Percentiles rank a stretch among this genome's conserved stretches.
Conservation (phyloP, 805 yeast genomes). For the Teunomyces pallodes region DNA sequence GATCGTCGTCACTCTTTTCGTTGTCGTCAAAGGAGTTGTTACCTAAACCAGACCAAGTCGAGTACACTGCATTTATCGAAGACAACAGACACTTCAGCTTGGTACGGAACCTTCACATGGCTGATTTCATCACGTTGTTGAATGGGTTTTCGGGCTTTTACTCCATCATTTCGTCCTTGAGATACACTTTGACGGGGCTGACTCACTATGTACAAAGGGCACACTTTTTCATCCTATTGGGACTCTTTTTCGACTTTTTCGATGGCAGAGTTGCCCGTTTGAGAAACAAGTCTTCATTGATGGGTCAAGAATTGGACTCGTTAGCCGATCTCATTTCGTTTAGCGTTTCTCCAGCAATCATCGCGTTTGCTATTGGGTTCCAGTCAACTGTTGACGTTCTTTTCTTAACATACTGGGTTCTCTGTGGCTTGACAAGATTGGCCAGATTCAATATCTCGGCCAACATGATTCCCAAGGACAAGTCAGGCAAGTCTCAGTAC, state of each 20-base stretch:
- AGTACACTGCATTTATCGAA: constrained; percentile 73
- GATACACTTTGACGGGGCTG: constrained; percentile 71
- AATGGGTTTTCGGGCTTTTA: constrained; percentile 95
- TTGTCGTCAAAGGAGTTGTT: constrained; percentile 56
- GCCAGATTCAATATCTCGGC: constrained; percentile 96
- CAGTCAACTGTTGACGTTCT: constrained; percentile 79
- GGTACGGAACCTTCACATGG: constrained; percentile 86
- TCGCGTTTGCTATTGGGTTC: constrained; percentile 89
- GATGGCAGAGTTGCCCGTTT: constrained; percentile 97
- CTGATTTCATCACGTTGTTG: constrained; percentile 91
- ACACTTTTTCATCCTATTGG: constrained; percentile 83
- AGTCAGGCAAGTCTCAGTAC: constrained; percentile 79
- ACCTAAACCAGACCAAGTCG: constrained; percentile 75
- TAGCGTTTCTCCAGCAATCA: constrained; percentile 92
- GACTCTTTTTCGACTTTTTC: constrained; percentile 91
- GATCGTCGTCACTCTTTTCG: constrained; percentile 53
- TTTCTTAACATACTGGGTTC: constrained; percentile 75
- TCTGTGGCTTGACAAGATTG: constrained; percentile 89
- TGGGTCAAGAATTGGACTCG: constrained; percentile 98
- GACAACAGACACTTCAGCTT: constrained; percentile 86
- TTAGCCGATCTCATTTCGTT: constrained; percentile 92
- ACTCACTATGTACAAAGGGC: constrained; percentile 80
- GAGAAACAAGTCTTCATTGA: constrained; percentile 83
- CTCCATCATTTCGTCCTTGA: constrained; percentile 79
- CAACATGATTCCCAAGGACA: constrained; percentile 87